A percentile compares a stretch with the other conserved stretches of the same genome.
Evolutionary conservation across 2,329 filamentous ascomycete species (phyloP).

Genomic region (Chrysoporthe deuterocubensis): DNA sequence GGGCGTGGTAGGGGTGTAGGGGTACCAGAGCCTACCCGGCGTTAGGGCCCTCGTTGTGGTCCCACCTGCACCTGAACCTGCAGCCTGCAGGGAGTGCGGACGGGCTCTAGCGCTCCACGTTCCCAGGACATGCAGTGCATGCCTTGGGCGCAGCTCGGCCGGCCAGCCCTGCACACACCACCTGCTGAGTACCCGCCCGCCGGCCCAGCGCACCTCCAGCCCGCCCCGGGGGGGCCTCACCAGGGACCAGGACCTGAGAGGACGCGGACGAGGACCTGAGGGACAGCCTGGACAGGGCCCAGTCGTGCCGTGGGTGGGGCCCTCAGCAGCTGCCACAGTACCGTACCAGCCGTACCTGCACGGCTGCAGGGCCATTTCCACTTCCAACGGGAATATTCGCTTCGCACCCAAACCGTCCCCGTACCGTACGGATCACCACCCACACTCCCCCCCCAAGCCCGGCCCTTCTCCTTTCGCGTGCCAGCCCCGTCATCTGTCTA

Average conservation of each 20-base stretch:
- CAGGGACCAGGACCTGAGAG: not conserved
- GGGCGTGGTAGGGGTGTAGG: too few species aligned
- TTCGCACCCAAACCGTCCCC: not conserved
- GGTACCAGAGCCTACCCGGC: too few species aligned
- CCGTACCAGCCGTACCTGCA: too few species aligned
- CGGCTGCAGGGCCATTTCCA: not conserved
- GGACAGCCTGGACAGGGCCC: not conserved
- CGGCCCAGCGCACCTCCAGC: not conserved
- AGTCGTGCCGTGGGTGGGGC: not conserved
- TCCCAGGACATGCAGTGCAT: not conserved
- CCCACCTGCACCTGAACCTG: conserved; percentile 2
- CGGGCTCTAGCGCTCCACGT: not conserved
- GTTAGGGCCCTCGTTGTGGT: not conserved
- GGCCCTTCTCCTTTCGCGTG: conserved; percentile 6
- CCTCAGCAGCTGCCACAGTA: too few species aligned
- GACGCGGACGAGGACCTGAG: too few species aligned
- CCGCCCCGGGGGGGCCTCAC: not conserved
- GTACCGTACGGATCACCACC: not conserved
- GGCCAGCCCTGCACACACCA: not conserved
- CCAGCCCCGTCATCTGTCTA: not conserved
- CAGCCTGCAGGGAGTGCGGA: conserved; percentile 14
- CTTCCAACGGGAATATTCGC: not conserved
- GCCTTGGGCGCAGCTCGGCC: not conserved
- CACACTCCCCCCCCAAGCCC: not conserved
- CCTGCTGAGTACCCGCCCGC: not conserved